These are phyloP conservation scores for Hylodesmum podocarpum DNA, from an alignment of 306 rosid species.

Conservation along the genomic window DNA sequence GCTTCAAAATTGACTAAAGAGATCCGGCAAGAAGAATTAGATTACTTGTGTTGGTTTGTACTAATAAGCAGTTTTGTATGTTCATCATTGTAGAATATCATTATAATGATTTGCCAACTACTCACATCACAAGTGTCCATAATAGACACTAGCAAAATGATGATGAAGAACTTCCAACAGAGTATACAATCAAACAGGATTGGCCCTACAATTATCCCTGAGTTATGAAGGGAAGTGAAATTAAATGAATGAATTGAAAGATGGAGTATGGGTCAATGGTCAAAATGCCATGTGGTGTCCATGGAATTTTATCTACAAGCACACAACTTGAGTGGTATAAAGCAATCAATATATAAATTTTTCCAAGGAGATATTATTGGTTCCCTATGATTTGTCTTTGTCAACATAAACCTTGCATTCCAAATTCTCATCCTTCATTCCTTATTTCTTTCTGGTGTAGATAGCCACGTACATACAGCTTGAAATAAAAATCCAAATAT, in stretches of 20 bases:
- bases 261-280: conserved; percentile 19
- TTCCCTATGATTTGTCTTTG: conserved; percentile 23
- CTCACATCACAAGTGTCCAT: conserved; percentile 20
- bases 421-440: background rate
- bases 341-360: background rate
- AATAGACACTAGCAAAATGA: conserved; percentile 36
- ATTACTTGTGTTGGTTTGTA: conserved; percentile 32
- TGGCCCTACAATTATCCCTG: conserved; percentile 15
- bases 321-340: conserved; percentile 16
- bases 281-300: conserved; percentile 27
- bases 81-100: conserved; percentile 25
- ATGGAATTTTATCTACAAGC: conserved; percentile 20
- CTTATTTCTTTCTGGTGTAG: background rate
- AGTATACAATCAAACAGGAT: background rate
- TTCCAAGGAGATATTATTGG: conserved; percentile 4
- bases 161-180: conserved; percentile 31
- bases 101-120: conserved; percentile 27
- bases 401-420: background rate
- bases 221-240: conserved; percentile 5
- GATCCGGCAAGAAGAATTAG: conserved; percentile 36
- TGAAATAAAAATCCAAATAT: background rate
- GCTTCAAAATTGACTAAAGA: conserved; percentile 24
- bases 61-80: conserved; percentile 12
- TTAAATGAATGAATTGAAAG: background rate
- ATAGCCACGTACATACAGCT: background rate